These are phyloP conservation scores for Fraxinus greggii DNA, from an alignment of 305 asterid species.

Conservation along the genomic window DNA sequence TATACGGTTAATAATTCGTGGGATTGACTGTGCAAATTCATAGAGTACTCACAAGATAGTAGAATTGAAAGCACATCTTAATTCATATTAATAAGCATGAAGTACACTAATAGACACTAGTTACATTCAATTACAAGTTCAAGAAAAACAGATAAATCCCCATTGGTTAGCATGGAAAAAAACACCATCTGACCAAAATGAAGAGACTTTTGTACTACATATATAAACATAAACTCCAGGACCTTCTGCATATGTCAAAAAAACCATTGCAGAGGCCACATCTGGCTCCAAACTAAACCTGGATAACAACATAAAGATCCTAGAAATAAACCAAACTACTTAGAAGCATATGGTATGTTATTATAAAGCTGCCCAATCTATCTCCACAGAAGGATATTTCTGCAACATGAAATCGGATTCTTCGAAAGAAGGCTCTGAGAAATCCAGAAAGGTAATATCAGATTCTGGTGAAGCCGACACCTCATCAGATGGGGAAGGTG, in stretches of 20 bases:
- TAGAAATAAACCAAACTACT: neutral
- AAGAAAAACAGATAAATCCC: conserved; percentile 12
- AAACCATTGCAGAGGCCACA: conserved; percentile 39
- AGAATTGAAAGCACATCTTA: neutral
- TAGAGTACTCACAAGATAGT: neutral
- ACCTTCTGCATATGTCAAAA: conserved; percentile 45
- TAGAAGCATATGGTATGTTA: neutral
- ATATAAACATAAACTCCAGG: neutral
- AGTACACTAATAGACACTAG: neutral
- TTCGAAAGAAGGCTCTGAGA: conserved; percentile 34
- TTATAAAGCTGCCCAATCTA: conserved; percentile 45
- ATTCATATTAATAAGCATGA: neutral
- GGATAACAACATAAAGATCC: neutral
- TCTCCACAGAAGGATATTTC: conserved; percentile 46
- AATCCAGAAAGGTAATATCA: conserved; percentile 36
- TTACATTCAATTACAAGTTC: neutral
- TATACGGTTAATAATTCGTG: neutral
- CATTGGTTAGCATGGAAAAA: conserved; percentile 30
- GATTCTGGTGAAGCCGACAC: conserved; percentile 46
- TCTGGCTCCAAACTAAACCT: neutral
- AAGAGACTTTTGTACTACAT: conserved; percentile 1
- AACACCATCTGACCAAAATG: conserved; percentile 32
- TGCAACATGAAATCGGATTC: conserved; percentile 34
- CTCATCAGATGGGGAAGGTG: conserved; percentile 33
- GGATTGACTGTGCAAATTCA: neutral